Base-by-base conservation (phyloP, 2,329 filamentous ascomycete species). In the Ascosphaera apis region DNA sequence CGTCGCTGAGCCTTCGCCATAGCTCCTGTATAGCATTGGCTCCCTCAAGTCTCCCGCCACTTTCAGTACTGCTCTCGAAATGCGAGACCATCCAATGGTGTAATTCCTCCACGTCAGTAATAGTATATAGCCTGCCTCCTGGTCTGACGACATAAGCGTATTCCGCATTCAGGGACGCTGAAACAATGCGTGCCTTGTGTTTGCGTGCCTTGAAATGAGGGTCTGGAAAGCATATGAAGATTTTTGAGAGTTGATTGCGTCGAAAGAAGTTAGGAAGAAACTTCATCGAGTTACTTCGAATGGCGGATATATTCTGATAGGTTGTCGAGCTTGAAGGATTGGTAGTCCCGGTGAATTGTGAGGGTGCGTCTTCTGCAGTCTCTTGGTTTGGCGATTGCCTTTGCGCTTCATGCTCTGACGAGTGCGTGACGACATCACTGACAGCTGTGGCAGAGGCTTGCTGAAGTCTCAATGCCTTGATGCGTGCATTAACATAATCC, bases 141-240 rank as follows among this genome's bases (percentile, higher is more conserved):
- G 84, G 83, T 30, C 66, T 65, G 42, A 95, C 51, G 7, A 78
- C 80, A 52, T 78, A 95, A 0, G 88, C 88, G 51, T 98, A 98
- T 56, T 98, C 88, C 0, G 83, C 80, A 48, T 81, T 84, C 36
- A 98, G 62, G 11, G 82, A 83, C 31, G 77, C 68, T 15, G 80
- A 88, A 2, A 98, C 81, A 47, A 98, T 98, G 28, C 88, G 67
- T 28, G 84, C 84, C 58, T 98, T 98, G 62, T 95, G 88, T 57
- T 98, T 98, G 42, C 86, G 70, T 9, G 81, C 72, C 58, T 98
- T 98, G 65, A 98, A 98, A 57, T 98, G 88, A 40, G 88, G 88
- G 50, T 98, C 88, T 0, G 88, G 88, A 52, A 98, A 98, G 62
- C 88, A 98, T 47, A 98, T 79, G 55, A 98, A 98, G 51, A 95